A percentile compares a stretch with the other conserved stretches of the same genome.
These are phyloP conservation scores for Boletus sp. DNA, from an alignment of 768 basidiomycete species.

Conservation along the genomic window DNA sequence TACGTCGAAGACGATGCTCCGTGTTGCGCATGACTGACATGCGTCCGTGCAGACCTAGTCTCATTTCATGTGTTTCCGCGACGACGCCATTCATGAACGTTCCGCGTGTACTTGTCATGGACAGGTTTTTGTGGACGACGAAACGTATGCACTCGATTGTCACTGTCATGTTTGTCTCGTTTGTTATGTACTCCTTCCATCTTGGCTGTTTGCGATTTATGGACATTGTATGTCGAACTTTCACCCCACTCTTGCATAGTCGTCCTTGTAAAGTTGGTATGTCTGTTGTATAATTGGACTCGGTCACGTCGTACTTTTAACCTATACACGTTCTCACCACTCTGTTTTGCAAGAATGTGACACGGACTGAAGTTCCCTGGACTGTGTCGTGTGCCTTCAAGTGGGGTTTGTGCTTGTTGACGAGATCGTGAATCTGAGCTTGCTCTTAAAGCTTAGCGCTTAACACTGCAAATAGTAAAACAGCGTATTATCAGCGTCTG, in stretches of 20 bases:
- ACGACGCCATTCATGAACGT: constrained; percentile 2
- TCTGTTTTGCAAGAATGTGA: too few relatives aligned
- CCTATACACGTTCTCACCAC: background rate
- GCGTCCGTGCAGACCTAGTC: constrained; percentile 8
- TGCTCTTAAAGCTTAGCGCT: too few relatives aligned
- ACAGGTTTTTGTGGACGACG: background rate
- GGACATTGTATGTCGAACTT: background rate
- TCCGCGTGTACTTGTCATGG: too few relatives aligned
- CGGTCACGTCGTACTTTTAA: background rate
- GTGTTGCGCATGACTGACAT: constrained; percentile 4
- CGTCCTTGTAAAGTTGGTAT: background rate
- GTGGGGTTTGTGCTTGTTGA: too few relatives aligned
- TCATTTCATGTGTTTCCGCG: background rate
- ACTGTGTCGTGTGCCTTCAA: too few relatives aligned
- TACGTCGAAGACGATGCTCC: background rate
- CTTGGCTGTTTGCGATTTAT: background rate
- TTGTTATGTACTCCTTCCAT: background rate
- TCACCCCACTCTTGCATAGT: background rate
- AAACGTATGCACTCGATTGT: background rate
- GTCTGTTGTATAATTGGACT: constrained; percentile 1
- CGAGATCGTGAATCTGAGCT: too few relatives aligned
- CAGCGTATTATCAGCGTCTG: too few relatives aligned
- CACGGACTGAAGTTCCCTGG: too few relatives aligned
- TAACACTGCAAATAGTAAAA: too few relatives aligned
- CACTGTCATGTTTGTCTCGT: background rate